Base-by-base conservation (phyloP, 2,329 filamentous ascomycete species). In the Trichoderma gracile region DNA sequence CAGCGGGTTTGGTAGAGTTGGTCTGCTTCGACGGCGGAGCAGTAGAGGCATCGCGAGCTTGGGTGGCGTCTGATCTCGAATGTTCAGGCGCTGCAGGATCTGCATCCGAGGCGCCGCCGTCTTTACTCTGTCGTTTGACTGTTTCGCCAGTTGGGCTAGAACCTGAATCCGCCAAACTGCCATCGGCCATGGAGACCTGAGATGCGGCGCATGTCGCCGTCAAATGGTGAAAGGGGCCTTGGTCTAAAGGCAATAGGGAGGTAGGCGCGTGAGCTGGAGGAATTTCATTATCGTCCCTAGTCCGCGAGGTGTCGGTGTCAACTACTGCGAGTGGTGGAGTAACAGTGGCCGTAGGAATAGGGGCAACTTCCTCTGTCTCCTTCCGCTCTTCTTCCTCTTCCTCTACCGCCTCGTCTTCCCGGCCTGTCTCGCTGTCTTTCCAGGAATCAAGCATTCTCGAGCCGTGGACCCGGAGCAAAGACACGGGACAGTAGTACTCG, bases 381-480 rank as follows among this genome's bases (percentile, higher is more conserved):
- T 74, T 57, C 50, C 69, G 58, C 12, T 72, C 65, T 79, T 68
- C 33, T 55, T 74, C 59, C 47, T 69, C 59, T 14, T 72, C 65
- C 79, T 68, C 30, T 77, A 79, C 77, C 38, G 85, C 81, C 19
- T 86, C 85, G 17, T 90, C 86, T n/a, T 88, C 85, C 63, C 85
- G 85, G 17, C 83, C 80, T 46, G 82, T 80, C 68, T 96, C 92
- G 64, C 91, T 89, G 63, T 96, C 91, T 73, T 94, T 92, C 80
- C 91, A 92, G 64, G 94, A 93, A 74, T 99, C 93, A 71, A 98
- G 86, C 88, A 99, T 90, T 81, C 97, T 95, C 0, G 94, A 97
- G 7, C 95, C 95, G 76, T 99, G 95, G 5, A 99, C 90, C 62
- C 95, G 87, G 60, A 99, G 81, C 19, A 99, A 78, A 66, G 94